A percentile compares a stretch with the other conserved stretches of the same genome.
phyloP scores from a whole-genome alignment of 257 asterid species.

The Salvia hispanica region DNA sequence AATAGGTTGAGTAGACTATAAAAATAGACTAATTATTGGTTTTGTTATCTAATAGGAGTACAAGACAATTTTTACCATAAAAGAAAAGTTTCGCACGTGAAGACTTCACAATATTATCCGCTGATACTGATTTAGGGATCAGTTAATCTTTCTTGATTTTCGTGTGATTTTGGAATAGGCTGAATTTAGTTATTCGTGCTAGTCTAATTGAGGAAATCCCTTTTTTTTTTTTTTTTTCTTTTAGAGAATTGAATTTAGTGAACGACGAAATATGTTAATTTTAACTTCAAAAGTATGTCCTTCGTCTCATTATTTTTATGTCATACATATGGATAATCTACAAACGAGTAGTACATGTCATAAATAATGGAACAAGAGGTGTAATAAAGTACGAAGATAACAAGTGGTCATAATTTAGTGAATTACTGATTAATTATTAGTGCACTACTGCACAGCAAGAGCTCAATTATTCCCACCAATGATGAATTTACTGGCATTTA shows the following conservation, averaged over 20 bases:
- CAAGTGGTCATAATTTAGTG: background rate
- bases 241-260: no score
- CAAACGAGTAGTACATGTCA: no score
- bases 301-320: no score
- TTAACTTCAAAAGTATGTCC: background rate
- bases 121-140: background rate
- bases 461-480: slow-evolving; percentile 28
- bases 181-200: no score
- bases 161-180: slow-evolving; percentile 14
- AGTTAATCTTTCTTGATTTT: slow-evolving; percentile 19
- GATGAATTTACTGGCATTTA: slow-evolving; percentile 22
- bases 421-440: background rate
- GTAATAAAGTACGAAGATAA: background rate
- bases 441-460: background rate
- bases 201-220: no score
- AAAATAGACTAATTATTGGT: slow-evolving; percentile 10
- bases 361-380: no score
- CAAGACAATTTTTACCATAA: background rate
- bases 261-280: background rate
- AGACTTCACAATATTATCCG: slow-evolving; percentile 2
- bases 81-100: slow-evolving; percentile 4
- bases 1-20: background rate
- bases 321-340: no score
- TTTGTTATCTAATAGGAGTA: background rate
- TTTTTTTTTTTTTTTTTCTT: no score